Evolutionary conservation across 179 eudicot genomes (phyloP).

Genomic region (Beta lomatogona): DNA sequence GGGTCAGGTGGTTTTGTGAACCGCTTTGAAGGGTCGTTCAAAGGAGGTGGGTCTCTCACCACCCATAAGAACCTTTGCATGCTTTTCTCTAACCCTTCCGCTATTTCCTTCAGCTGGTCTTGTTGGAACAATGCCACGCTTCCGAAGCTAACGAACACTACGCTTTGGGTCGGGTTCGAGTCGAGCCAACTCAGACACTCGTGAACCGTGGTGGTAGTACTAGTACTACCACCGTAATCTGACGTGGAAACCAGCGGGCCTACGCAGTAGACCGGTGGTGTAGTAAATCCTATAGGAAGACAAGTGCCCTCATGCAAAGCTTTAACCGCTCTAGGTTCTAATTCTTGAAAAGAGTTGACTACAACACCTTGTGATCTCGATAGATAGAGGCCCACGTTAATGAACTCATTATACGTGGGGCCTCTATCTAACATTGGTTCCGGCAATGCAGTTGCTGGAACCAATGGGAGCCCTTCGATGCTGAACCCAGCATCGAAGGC

Average conservation of each 20-base stretch:
- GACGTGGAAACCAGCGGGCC: slow-evolving; percentile 31
- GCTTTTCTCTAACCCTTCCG: slow-evolving; percentile 56
- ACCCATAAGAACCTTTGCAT: slow-evolving; percentile 64
- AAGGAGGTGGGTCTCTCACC: slow-evolving; percentile 45
- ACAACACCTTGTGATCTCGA: slow-evolving; percentile 41
- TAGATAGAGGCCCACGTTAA: slow-evolving; percentile 13
- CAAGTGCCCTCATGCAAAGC: slow-evolving; percentile 35
- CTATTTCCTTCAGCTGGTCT: slow-evolving; percentile 53
- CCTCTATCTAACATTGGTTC: slow-evolving; percentile 32
- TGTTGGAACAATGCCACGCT: slow-evolving; percentile 40
- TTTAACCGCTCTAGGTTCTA: slow-evolving; percentile 39
- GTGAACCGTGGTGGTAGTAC: not conserved
- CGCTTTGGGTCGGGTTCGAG: slow-evolving; percentile 49
- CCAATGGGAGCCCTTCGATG: slow-evolving; percentile 12
- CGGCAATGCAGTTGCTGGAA: slow-evolving; percentile 25
- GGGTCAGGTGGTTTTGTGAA: slow-evolving; percentile 38
- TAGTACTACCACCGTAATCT: not conserved
- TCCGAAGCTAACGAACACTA: slow-evolving; percentile 57
- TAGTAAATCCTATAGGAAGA: slow-evolving; percentile 21
- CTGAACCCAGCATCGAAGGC: not conserved
- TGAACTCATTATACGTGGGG: slow-evolving; percentile 29
- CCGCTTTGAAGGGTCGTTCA: slow-evolving; percentile 19
- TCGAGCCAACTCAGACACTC: slow-evolving; percentile 60
- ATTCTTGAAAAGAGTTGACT: slow-evolving; percentile 44
- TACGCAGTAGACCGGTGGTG: slow-evolving; percentile 45